These are phyloP conservation scores for Striga asiatica DNA, from an alignment of 257 asterid species.

Conservation along the genomic window DNA sequence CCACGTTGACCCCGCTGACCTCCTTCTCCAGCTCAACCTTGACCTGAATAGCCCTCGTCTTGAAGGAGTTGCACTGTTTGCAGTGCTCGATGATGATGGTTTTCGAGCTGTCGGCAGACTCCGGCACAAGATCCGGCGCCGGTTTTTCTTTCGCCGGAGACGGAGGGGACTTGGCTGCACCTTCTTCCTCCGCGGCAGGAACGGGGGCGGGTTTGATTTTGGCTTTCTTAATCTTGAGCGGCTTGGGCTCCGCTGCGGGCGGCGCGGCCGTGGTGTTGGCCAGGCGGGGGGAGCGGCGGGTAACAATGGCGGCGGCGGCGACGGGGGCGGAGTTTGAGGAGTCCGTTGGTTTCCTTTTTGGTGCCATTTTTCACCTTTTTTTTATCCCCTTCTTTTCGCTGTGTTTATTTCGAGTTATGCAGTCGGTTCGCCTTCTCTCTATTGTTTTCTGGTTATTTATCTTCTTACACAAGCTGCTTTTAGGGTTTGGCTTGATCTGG, in stretches of 20 bases:
- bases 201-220: conserved; percentile 8
- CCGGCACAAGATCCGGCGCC: not conserved
- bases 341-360: conserved; percentile 19
- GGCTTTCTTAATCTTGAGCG: conserved; percentile 27
- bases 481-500: not conserved
- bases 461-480: not conserved
- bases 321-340: conserved; percentile 8
- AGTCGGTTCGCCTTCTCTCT: not conserved
- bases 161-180: not conserved
- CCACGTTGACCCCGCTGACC: conserved; percentile 38
- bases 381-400: too few species aligned
- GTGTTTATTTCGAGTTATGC: not conserved
- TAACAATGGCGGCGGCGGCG: conserved; percentile 17
- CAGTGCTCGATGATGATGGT: conserved; percentile 57
- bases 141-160: not conserved
- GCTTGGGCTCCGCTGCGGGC: conserved; percentile 16
- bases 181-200: not conserved
- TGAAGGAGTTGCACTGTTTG: conserved; percentile 53
- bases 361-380: conserved; percentile 21
- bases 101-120: conserved; percentile 16
- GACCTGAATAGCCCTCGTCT: conserved; percentile 49
- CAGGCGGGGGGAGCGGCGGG: conserved; percentile 30
- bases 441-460: not conserved
- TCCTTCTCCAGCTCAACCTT: conserved; percentile 49
- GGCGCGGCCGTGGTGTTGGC: conserved; percentile 12